Percentiles rank a stretch among this genome's conserved stretches.
phyloP scores from a whole-genome alignment of 345 rosid genomes.

The Corchorus olitorius region DNA sequence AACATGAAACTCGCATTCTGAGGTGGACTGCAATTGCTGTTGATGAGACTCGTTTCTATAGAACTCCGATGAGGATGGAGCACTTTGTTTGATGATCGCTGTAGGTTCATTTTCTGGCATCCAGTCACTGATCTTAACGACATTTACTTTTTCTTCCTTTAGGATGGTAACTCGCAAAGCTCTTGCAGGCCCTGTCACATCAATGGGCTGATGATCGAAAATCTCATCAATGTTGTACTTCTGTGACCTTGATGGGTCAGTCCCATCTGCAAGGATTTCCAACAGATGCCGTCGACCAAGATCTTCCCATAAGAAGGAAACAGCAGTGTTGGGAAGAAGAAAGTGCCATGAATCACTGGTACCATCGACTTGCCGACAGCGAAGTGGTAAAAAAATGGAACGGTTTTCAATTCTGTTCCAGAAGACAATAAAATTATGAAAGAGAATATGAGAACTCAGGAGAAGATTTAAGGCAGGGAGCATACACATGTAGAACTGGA shows the following conservation, averaged over 20 bases:
- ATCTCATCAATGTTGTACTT: conserved; percentile 82
- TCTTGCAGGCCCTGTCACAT: conserved; percentile 52
- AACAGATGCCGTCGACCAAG: conserved; percentile 71
- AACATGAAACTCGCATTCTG: conserved; percentile 84
- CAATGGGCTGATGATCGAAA: conserved; percentile 69
- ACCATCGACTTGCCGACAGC: conserved; percentile 80
- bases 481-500: not conserved
- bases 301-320: conserved; percentile 96
- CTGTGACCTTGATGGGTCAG: conserved; percentile 58
- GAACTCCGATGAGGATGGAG: conserved; percentile 41
- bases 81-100: conserved; percentile 37
- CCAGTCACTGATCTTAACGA: conserved; percentile 85
- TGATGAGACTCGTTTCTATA: conserved; percentile 51
- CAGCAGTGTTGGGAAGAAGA: conserved; percentile 87
- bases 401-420: conserved; percentile 86
- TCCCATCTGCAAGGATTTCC: conserved; percentile 78
- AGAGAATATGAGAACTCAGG: conserved; percentile 3
- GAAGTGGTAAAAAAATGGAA: conserved; percentile 84
- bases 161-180: conserved; percentile 78
- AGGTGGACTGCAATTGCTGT: conserved; percentile 39
- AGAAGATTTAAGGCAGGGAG: conserved; percentile 8
- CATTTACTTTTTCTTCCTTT: conserved; percentile 82
- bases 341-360: conserved; percentile 78
- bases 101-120: conserved; percentile 85
- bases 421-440: conserved; percentile 25